These are phyloP conservation scores for Aureobasidium musti DNA, from an alignment of 2,329 filamentous ascomycete genomes.

Conservation along the genomic window DNA sequence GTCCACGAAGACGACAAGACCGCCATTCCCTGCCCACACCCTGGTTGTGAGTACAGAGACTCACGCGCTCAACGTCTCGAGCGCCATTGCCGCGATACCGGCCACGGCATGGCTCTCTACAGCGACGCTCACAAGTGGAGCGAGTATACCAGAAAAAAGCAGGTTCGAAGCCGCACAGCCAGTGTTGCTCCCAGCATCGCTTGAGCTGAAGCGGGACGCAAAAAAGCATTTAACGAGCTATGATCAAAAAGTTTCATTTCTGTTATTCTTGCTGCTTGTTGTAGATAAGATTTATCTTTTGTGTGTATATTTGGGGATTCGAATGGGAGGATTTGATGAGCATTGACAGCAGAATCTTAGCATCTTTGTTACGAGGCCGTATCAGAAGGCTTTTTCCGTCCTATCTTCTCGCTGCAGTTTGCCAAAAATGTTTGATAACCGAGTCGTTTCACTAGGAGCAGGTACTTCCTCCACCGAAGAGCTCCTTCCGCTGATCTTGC, in stretches of 20 bases:
- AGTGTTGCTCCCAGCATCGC: slow-evolving; percentile 25
- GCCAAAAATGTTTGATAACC: too few species aligned
- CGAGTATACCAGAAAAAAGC: slow-evolving; percentile 24
- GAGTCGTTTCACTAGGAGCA: too few species aligned
- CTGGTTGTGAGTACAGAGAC: slow-evolving; percentile 22
- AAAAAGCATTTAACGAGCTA: slow-evolving; percentile 17
- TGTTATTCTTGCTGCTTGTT: slow-evolving; percentile 1
- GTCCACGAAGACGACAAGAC: slow-evolving; percentile 29
- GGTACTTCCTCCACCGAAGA: too few species aligned
- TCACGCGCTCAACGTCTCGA: slow-evolving; percentile 17
- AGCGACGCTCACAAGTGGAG: slow-evolving; percentile 20
- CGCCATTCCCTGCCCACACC: slow-evolving; percentile 14
- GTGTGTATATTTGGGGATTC: slow-evolving; percentile 4
- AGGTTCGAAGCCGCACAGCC: slow-evolving; percentile 17
- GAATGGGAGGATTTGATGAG: background rate
- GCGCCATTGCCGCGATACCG: slow-evolving; percentile 25
- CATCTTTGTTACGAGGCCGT: background rate
- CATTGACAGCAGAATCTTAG: slow-evolving; percentile 8
- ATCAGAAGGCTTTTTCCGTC: background rate
- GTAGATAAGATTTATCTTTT: slow-evolving; percentile 17
- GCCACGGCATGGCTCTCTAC: slow-evolving; percentile 17
- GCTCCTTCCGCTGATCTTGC: too few species aligned
- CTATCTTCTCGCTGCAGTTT: background rate
- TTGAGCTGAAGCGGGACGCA: background rate
- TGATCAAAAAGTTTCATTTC: slow-evolving; percentile 11